Conservation (phyloP, 139 green algal genomes). For the Penium margaritaceum region DNA sequence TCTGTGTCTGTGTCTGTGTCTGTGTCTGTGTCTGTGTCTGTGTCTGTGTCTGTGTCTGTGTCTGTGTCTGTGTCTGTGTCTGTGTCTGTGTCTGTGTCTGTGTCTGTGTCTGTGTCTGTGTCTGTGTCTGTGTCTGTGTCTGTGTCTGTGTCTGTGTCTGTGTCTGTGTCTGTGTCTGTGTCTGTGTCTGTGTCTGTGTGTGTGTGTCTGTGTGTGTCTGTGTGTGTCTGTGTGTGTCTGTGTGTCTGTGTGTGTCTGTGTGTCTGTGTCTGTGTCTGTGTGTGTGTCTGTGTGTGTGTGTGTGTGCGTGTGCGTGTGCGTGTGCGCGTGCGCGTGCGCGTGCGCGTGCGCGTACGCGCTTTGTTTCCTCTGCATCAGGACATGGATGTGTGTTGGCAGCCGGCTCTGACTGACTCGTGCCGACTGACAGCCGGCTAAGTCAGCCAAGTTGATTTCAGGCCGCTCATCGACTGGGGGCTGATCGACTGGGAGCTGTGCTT, state of each 20-base stretch:
- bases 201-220: neutral
- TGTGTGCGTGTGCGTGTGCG: neutral
- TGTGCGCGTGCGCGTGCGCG: neutral
- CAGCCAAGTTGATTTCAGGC: too few species aligned
- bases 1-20: neutral
- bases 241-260: slow-evolving; percentile 48
- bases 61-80: neutral
- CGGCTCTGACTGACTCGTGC: too few species aligned
- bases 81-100: neutral
- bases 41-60: neutral
- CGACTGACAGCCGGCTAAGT: too few species aligned
- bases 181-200: neutral
- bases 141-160: neutral
- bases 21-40: neutral
- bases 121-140: neutral
- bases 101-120: neutral
- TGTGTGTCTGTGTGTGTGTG: slow-evolving; percentile 8
- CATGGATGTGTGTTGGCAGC: too few species aligned
- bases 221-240: neutral
- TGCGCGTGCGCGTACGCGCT: neutral
- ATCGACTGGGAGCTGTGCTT: too few species aligned
- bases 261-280: slow-evolving; percentile 64
- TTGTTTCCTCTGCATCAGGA: too few species aligned
- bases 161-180: neutral
- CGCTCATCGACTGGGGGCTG: too few species aligned